phyloP scores from a whole-genome alignment of 2,329 filamentous ascomycete species.

The Colletotrichum caudatum region DNA sequence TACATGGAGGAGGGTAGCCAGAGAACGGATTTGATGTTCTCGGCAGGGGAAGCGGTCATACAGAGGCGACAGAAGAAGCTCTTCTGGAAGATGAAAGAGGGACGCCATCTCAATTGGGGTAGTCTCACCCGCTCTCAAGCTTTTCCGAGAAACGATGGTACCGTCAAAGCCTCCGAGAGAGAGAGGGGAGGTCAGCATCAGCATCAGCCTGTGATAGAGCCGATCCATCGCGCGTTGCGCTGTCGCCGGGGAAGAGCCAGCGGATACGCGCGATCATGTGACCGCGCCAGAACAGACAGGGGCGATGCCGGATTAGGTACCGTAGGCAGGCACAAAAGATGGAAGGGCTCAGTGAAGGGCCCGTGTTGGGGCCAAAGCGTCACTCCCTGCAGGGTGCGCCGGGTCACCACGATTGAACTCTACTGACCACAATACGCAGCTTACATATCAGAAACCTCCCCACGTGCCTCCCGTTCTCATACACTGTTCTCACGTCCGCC shows the following conservation, averaged over 20 bases:
- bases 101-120: conserved; percentile 48
- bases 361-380: conserved; percentile 31
- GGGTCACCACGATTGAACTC: conserved; percentile 1
- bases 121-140: neutral
- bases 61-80: conserved; percentile 61
- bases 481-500: neutral
- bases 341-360: conserved; percentile 21
- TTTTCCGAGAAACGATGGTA: neutral
- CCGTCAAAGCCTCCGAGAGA: neutral
- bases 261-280: conserved; percentile 40
- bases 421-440: conserved; percentile 12
- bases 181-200: neutral
- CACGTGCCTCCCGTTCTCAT: neutral
- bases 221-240: conserved; percentile 1
- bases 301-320: neutral
- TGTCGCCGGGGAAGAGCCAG: conserved; percentile 1
- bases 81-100: conserved; percentile 65
- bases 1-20: conserved; percentile 67
- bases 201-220: neutral
- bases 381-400: conserved; percentile 14
- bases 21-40: conserved; percentile 68
- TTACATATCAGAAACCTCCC: neutral
- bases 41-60: conserved; percentile 66
- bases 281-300: neutral
- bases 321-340: neutral